phyloP scores from a whole-genome alignment of 2,329 filamentous ascomycete genomes.

The Fusarium sp. region DNA sequence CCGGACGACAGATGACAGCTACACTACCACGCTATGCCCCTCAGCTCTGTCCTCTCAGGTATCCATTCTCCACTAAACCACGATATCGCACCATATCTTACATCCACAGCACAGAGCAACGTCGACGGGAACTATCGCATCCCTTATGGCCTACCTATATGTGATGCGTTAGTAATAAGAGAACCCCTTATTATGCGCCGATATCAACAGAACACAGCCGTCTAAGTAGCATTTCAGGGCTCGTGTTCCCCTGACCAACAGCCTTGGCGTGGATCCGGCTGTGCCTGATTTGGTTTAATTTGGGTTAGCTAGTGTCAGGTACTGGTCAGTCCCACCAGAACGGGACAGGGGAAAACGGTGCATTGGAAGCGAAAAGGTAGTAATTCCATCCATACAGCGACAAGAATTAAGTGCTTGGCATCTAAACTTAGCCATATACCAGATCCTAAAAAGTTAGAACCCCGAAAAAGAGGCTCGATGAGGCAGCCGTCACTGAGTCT shows the following conservation, averaged over 20 bases:
- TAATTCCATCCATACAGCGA: slow-evolving; percentile 18
- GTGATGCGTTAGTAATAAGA: background rate
- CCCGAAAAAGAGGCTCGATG: background rate
- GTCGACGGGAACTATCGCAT: background rate
- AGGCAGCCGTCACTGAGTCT: background rate
- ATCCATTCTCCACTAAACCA: background rate
- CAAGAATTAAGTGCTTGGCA: background rate
- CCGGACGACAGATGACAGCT: background rate
- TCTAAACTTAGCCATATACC: slow-evolving; percentile 20
- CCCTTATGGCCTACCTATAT: background rate
- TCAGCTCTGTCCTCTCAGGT: background rate
- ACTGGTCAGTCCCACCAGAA: slow-evolving; percentile 20
- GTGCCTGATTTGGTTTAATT: slow-evolving; percentile 1
- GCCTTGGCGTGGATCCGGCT: slow-evolving; percentile 5
- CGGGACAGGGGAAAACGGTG: slow-evolving; percentile 1
- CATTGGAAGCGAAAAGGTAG: background rate
- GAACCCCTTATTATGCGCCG: background rate
- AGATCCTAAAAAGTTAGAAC: background rate
- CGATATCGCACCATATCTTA: background rate
- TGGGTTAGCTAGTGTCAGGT: slow-evolving; percentile 22
- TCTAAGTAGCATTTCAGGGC: slow-evolving; percentile 2
- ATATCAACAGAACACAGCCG: slow-evolving; percentile 3
- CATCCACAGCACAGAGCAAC: slow-evolving; percentile 9
- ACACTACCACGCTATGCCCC: too few relatives aligned
- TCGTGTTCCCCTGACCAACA: slow-evolving; percentile 1